phyloP scores from a whole-genome alignment of 176 grass and related monocot species.

The Canna indica region DNA sequence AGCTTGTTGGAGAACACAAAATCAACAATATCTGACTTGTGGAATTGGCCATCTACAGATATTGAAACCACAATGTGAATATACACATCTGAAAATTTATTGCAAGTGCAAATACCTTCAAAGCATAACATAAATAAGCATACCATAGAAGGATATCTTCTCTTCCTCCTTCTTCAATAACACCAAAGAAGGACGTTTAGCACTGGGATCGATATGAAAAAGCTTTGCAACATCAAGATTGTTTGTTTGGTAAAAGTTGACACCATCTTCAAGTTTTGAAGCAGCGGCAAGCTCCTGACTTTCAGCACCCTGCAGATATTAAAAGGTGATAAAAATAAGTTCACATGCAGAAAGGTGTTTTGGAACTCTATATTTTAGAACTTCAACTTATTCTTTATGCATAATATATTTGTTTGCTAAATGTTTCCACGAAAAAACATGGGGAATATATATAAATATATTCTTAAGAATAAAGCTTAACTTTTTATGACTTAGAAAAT shows the following conservation, averaged over 20 bases:
- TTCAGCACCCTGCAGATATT: conserved; percentile 46
- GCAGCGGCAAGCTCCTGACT: conserved; percentile 69
- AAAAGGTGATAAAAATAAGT: conserved; percentile 12
- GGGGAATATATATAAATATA: background rate
- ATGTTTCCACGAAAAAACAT: background rate
- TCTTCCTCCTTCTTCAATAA: conserved; percentile 87
- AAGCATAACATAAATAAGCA: background rate
- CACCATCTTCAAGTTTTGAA: conserved; percentile 67
- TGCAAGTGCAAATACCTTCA: background rate
- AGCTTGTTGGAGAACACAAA: conserved; percentile 83
- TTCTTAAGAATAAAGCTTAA: background rate
- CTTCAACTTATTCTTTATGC: background rate
- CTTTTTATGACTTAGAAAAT: too few relatives aligned
- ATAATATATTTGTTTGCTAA: background rate
- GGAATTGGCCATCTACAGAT: conserved; percentile 68
- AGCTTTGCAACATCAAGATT: conserved; percentile 68
- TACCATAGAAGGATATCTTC: conserved; percentile 78
- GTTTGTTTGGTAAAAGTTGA: conserved; percentile 78
- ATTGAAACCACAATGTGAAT: background rate
- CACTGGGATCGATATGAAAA: conserved; percentile 63
- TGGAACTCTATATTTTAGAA: background rate
- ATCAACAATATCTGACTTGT: conserved; percentile 46
- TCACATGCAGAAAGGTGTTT: too few relatives aligned
- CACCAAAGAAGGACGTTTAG: conserved; percentile 55
- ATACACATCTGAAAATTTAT: background rate